Evolutionary conservation across 169 alveolate genomes (phyloP).

Genomic region (Perkinsus olseni): DNA sequence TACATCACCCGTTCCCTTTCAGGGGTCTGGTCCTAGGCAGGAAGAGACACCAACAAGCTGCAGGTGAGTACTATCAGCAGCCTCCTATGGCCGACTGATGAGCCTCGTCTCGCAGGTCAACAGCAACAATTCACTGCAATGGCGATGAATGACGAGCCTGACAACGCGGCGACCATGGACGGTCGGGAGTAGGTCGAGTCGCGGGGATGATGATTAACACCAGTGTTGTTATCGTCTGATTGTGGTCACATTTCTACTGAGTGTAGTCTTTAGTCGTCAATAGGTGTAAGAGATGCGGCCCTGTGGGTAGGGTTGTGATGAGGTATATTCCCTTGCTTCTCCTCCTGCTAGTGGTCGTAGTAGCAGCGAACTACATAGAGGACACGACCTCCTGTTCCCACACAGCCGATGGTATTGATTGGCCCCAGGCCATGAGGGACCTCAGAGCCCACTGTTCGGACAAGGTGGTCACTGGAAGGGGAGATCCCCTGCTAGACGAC

Average conservation of each 20-base stretch:
- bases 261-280: not conserved
- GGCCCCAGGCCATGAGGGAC: not conserved
- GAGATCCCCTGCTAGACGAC: too few relatives aligned
- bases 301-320: too few relatives aligned
- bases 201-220: not conserved
- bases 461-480: too few relatives aligned
- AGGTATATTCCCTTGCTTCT: not conserved
- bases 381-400: not conserved
- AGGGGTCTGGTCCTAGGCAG: not conserved
- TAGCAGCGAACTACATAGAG: not conserved
- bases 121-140: not conserved
- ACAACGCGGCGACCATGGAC: not conserved
- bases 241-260: not conserved
- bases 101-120: not conserved
- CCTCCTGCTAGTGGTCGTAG: not conserved
- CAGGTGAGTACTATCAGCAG: not conserved
- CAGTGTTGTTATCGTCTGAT: not conserved
- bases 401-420: not conserved
- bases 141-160: not conserved
- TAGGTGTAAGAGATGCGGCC: too few relatives aligned
- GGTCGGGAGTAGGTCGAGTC: not conserved
- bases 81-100: not conserved
- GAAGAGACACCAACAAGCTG: not conserved
- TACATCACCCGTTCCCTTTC: not conserved
- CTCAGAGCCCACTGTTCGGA: not conserved